Evolutionary conservation across 805 yeast species (phyloP), one percentile per base, ranked within the genome.

Genomic region (Tetrapisispora nanseiensis): DNA sequence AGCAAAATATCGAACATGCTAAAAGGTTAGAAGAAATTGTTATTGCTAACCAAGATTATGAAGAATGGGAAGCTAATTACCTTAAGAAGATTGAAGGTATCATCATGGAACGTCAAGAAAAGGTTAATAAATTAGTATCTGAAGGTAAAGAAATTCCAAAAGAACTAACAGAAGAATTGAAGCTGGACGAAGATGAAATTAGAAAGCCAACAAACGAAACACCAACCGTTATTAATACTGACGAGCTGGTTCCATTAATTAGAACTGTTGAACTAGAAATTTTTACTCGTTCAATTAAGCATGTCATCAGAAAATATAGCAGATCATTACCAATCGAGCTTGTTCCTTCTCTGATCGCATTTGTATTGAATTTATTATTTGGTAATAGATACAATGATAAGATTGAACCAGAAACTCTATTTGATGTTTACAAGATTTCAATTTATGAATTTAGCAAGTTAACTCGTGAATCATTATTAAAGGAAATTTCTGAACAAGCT

Each of bases 241-340:
- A 59, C 31, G 59, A 61, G 48, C 67, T 75, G 46, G 52, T 63
- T 6, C 67, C 78, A n/a, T 66, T 83, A 37, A 62, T 69, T 43
- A 57, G 52, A 12, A 60, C 79, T 31, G 61, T 78, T 24, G 59
- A 61, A 40, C 39, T 59, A 16, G 97, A 89, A 63, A 80, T 89
- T 68, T 62, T 89, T 52, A 75, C 90, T 20, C 80, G 98, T 65
- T 76, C 85, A 22, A 62, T 76, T 39, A 90, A 90, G 66, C 94
- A 86, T 54, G 59, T 80, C 35, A 64, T 89, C 53, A 78, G 86
- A 56, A 57, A 61, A 3, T 56, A 62, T 22, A 59, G 80, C 31
- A 51, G 50, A 6, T 42, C 51, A 1, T 55, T 80, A 15, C 86
- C 92, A 15, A 42, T 72, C 10, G 62, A 70, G 33, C 65, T 82